phyloP scores from a whole-genome alignment of 208 protist species.

The Acanthamoeba lenticulata region DNA sequence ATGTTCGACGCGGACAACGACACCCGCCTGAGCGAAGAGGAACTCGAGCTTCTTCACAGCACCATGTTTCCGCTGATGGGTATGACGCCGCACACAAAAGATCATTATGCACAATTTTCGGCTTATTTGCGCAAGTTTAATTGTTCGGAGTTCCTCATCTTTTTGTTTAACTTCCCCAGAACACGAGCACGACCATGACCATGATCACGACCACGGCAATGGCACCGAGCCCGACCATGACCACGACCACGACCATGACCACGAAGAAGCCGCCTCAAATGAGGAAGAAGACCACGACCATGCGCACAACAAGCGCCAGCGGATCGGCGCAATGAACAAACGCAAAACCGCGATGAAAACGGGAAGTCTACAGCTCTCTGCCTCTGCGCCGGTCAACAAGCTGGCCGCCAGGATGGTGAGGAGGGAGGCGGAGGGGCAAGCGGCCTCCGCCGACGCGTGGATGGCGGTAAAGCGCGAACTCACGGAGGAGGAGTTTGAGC shows the following conservation, averaged over 20 bases:
- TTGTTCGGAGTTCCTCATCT: neutral
- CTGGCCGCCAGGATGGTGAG: neutral
- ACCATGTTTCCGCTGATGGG: neutral
- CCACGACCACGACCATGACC: neutral
- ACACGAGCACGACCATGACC: neutral
- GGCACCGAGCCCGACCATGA: neutral
- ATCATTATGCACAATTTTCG: no score
- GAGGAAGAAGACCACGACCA: conserved; percentile 25
- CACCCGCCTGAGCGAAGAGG: neutral
- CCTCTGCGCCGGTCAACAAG: no score
- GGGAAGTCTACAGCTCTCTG: neutral
- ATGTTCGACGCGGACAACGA: conserved; percentile 2
- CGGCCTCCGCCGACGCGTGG: neutral
- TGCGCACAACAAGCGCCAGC: neutral
- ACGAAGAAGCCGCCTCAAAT: neutral
- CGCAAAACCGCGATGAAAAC: neutral
- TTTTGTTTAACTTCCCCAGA: neutral
- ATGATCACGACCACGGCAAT: neutral
- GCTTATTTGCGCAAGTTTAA: neutral
- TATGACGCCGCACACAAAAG: no score
- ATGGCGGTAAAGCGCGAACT: neutral
- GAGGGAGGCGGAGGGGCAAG: neutral
- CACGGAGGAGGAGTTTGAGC: neutral
- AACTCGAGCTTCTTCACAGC: neutral
- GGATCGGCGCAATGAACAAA: neutral